Evolutionary conservation across 495 filamentous ascomycete genomes (phyloP).

Genomic region (Penicillium macrosclerotiorum): DNA sequence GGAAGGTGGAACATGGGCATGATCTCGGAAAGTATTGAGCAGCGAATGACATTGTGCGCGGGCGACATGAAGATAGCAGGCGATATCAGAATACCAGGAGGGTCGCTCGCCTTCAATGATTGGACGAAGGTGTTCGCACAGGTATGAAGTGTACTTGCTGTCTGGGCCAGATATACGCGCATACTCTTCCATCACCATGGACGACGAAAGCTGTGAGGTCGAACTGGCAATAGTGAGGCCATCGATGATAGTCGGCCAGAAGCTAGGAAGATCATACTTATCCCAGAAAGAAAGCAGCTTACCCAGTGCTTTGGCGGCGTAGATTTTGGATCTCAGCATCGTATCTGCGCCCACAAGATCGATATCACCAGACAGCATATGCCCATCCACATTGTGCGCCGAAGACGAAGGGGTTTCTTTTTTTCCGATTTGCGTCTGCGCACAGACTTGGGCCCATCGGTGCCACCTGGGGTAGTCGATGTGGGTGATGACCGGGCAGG

Average conservation of each 20-base stretch:
- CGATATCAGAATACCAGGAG: conserved; percentile 78
- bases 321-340: conserved; percentile 83
- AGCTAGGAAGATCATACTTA: conserved; percentile 36
- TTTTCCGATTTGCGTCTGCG: conserved; percentile 78
- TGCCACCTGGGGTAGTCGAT: conserved; percentile 11
- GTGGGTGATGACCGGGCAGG: conserved; percentile 61
- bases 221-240: conserved; percentile 69
- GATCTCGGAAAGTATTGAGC: conserved; percentile 83
- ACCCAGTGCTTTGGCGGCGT: conserved; percentile 80
- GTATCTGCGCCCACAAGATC: conserved; percentile 88
- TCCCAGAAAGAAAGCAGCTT: conserved; percentile 45
- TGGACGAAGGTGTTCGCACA: conserved; percentile 62
- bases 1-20: conserved; percentile 68
- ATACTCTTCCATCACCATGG: conserved; percentile 87
- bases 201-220: conserved; percentile 78
- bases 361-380: conserved; percentile 96
- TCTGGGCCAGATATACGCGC: conserved; percentile 45
- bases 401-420: conserved; percentile 66
- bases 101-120: conserved; percentile 81
- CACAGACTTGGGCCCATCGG: conserved; percentile 49
- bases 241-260: conserved; percentile 54
- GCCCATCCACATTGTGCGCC: conserved; percentile 91
- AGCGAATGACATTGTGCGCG: conserved; percentile 87
- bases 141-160: conserved; percentile 46
- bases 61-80: conserved; percentile 82